Base-by-base conservation (phyloP, 257 asterid genomes). In the Ehretia macrophylla region DNA sequence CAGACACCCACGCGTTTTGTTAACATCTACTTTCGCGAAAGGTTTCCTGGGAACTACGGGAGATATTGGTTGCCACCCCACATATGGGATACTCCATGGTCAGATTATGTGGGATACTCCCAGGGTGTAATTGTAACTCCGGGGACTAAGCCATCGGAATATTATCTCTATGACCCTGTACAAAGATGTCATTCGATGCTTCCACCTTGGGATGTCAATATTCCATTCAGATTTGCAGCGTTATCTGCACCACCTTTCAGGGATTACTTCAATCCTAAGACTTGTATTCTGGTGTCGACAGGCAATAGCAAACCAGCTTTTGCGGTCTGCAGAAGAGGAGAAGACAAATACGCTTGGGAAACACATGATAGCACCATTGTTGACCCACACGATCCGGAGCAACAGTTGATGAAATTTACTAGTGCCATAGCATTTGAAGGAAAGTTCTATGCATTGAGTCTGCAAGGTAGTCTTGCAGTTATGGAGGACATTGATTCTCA, bases 401-500 rank as follows among this genome's bases (percentile, higher is more conserved):
- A 32, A n/a, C 53, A 70, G 16, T 6, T 40, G 18, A 69, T 72
- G 67, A 48, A 19, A 59, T 79, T 79, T 65, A 49, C 66, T 21
- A 67, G 59, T 62, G 76, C 70, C 9, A 52, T 75, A 17, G 57
- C 62, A 12, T 72, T 46, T 38, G 18, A 67, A 10, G 72, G 72
- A 18, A 72, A 72, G 48, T 69, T 75, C 19, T 73, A 72, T 56
- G 79, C 76, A 14, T 17, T 67, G 17, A 72, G 75, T 39, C 56
- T 63, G 71, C 77, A 79, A 23, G 81, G 81, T 9, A 48, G 69
- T n/a, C 65, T 79, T 4, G 72, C 60, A 39, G 68, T 69, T 5
- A 58, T 70, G 17, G 65, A 76, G 45, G 76, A 60, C 9, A 42
- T 38, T 14, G 74, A 57, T 56, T 60, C 68, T 47, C 6, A 55